Percentiles rank a stretch among this genome's conserved stretches.
Conservation (phyloP, 345 rosid genomes). For the Hibiscus syriacus region DNA sequence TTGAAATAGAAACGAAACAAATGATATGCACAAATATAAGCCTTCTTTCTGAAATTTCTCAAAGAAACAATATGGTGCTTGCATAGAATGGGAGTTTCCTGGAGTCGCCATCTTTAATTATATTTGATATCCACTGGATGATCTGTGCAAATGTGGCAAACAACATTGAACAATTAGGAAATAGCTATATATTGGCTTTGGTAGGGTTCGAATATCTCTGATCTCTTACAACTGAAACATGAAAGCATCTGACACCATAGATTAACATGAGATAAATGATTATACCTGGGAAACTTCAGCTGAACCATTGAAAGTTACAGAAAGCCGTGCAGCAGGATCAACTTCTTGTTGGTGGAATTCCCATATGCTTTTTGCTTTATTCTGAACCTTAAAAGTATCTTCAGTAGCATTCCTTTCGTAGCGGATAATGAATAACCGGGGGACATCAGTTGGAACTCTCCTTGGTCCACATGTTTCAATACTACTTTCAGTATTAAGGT, state of each 20-base stretch:
- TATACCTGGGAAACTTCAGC: conserved; percentile 60
- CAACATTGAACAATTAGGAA: neutral
- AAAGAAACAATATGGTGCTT: conserved; percentile 21
- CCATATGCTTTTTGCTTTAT: conserved; percentile 50
- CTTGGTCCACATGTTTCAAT: conserved; percentile 91
- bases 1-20: neutral
- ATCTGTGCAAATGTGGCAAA: conserved; percentile 43
- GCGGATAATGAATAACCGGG: conserved; percentile 69
- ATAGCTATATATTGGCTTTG: neutral
- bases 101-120: conserved; percentile 79
- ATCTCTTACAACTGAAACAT: neutral
- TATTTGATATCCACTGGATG: conserved; percentile 64
- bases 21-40: neutral
- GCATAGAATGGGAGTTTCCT: conserved; percentile 76
- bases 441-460: conserved; percentile 59
- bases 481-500: conserved; percentile 70
- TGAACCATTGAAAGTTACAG: conserved; percentile 73
- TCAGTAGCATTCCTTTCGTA: conserved; percentile 67
- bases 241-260: neutral
- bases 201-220: neutral
- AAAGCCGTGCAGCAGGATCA: conserved; percentile 87
- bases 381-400: conserved; percentile 31
- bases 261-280: neutral
- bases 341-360: conserved; percentile 43
- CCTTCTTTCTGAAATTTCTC: too few species aligned